These are phyloP conservation scores for Annulohypoxylon stygium DNA, from an alignment of 495 filamentous ascomycete species.

Conservation along the genomic window DNA sequence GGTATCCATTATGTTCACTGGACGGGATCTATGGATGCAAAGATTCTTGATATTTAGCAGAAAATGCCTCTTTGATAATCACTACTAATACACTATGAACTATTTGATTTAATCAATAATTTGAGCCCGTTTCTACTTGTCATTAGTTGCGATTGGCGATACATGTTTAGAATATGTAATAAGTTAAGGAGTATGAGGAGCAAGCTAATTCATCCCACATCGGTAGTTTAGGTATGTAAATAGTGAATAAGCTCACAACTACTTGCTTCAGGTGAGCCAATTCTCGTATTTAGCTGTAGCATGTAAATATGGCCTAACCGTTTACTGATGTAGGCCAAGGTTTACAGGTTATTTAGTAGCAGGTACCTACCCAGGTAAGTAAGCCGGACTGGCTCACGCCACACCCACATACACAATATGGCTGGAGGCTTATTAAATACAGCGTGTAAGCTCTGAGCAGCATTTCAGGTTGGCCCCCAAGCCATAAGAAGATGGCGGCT, in stretches of 20 bases:
- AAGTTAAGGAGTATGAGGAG: not conserved
- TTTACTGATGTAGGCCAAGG: conserved; percentile 9
- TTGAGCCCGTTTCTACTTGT: not conserved
- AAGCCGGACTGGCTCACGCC: conserved; percentile 4
- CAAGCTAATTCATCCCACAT: not conserved
- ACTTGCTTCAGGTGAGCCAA: conserved; percentile 2
- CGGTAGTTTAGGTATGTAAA: not conserved
- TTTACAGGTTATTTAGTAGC: not conserved
- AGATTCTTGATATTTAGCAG: not conserved
- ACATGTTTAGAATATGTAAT: not conserved
- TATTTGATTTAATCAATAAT: not conserved
- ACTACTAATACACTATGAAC: not conserved
- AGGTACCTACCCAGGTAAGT: conserved; percentile 7
- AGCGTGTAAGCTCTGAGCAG: not conserved
- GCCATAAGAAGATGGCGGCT: not conserved
- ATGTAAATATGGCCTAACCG: conserved; percentile 2
- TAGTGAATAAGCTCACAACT: not conserved
- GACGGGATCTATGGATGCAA: not conserved
- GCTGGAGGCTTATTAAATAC: not conserved
- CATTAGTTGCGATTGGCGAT: not conserved
- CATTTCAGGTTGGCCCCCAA: conserved; percentile 1
- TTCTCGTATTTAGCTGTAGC: conserved; percentile 9
- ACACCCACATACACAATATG: conserved; percentile 1
- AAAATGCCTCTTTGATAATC: not conserved
- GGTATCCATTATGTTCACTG: not conserved